Evolutionary conservation across 192 early-diverging fungal species (phyloP).

Genomic region (Cetraspora pellucida): DNA sequence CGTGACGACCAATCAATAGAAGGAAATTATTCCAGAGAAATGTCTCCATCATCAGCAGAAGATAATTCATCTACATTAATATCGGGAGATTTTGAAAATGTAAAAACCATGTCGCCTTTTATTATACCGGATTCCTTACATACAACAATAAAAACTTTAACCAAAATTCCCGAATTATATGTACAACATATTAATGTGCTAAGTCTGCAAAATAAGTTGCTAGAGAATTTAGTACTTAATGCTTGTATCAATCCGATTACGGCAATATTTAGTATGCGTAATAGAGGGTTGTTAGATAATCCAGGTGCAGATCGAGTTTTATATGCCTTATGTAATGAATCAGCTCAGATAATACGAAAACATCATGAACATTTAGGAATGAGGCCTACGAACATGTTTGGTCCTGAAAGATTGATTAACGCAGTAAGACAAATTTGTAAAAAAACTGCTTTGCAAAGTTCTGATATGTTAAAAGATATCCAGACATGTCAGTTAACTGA

Average conservation of each 20-base stretch:
- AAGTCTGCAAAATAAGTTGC: constrained; percentile 47
- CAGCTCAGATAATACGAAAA: constrained; percentile 24
- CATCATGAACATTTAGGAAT: constrained; percentile 15
- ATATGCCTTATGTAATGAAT: constrained; percentile 35
- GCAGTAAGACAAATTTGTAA: constrained; percentile 44
- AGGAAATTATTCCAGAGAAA: too few relatives aligned
- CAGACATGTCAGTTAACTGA: constrained; percentile 48
- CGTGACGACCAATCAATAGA: not conserved
- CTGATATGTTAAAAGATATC: constrained; percentile 45
- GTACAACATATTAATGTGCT: constrained; percentile 42
- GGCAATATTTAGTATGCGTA: constrained; percentile 55
- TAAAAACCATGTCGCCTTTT: not conserved
- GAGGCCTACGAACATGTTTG: constrained; percentile 35
- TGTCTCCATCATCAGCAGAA: not conserved
- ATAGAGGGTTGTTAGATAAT: constrained; percentile 51
- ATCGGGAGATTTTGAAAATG: not conserved
- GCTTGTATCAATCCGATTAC: constrained; percentile 68
- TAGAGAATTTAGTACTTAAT: constrained; percentile 67
- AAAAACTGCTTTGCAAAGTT: constrained; percentile 47
- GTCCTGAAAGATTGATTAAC: constrained; percentile 41
- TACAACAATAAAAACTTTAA: constrained; percentile 7
- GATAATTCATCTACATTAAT: not conserved
- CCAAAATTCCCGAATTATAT: constrained; percentile 35
- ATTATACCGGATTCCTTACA: not conserved
- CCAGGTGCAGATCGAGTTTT: constrained; percentile 24